Conservation (phyloP, 2,329 filamentous ascomycete species). For the Escovopsis sp. region DNA sequence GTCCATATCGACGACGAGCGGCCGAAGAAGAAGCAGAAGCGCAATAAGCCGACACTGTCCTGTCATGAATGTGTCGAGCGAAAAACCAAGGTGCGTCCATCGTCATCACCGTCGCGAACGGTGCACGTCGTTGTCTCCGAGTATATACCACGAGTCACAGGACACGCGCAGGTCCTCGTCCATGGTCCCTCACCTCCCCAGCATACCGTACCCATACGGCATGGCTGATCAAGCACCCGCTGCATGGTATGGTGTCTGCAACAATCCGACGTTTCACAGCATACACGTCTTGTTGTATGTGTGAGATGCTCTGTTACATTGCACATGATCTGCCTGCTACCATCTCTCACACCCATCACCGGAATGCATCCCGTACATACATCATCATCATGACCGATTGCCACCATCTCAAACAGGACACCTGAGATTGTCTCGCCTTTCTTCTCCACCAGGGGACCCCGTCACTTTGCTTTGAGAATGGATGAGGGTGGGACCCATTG, state of each 20-base stretch:
- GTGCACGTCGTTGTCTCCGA: no score
- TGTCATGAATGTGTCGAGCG: conserved; percentile 70
- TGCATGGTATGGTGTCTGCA: background rate
- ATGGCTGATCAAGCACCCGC: background rate
- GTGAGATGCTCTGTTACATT: background rate
- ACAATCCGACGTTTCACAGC: background rate
- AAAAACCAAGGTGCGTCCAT: conserved; percentile 55
- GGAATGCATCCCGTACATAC: no score
- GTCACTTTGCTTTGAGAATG: no score
- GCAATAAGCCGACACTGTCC: conserved; percentile 70
- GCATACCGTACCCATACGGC: no score
- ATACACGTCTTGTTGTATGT: background rate
- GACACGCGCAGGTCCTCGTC: background rate
- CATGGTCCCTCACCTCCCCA: background rate
- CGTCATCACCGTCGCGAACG: no score
- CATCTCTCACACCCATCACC: background rate
- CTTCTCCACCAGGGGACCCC: no score
- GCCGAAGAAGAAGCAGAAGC: conserved; percentile 61
- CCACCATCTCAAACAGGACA: no score
- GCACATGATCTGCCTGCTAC: background rate
- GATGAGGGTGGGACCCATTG: no score
- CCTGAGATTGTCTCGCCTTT: no score
- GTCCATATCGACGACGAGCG: conserved; percentile 21
- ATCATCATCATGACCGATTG: no score
- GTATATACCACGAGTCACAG: no score